Percentiles rank a stretch among this genome's conserved stretches.
phyloP scores from a whole-genome alignment of 306 rosid species.

The Vicia faba region DNA sequence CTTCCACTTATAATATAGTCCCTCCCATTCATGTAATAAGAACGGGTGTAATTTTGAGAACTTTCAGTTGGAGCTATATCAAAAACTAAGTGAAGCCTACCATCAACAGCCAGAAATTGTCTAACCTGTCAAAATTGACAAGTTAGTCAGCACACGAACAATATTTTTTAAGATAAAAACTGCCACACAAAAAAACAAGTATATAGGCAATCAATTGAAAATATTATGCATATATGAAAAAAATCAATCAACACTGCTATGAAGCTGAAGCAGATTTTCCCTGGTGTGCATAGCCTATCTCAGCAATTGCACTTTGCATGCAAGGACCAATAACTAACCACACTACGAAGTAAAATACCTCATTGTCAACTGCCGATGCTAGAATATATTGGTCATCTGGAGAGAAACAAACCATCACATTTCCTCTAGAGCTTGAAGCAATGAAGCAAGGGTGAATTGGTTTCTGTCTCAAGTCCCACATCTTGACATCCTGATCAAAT shows the following conservation, averaged over 20 bases:
- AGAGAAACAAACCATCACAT: conserved; percentile 93
- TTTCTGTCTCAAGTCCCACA: conserved; percentile 92
- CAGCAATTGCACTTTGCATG: conserved; percentile 8
- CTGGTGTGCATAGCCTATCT: conserved; percentile 21
- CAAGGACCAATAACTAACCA: conserved; percentile 30
- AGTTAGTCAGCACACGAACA: conserved; percentile 32
- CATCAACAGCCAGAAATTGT: conserved; percentile 80
- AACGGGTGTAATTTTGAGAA: conserved; percentile 78
- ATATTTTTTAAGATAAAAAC: conserved; percentile 17
- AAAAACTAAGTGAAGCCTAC: conserved; percentile 77
- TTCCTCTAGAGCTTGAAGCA: conserved; percentile 75
- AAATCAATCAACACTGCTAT: conserved; percentile 1
- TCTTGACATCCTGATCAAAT: conserved; percentile 77
- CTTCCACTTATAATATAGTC: conserved; percentile 87
- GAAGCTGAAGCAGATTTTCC: conserved; percentile 27
- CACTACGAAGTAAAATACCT: conserved; percentile 48
- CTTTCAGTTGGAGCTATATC: conserved; percentile 74
- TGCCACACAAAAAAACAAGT: conserved; percentile 12
- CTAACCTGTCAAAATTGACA: conserved; percentile 57
- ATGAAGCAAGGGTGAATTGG: conserved; percentile 69
- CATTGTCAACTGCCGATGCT: conserved; percentile 82
- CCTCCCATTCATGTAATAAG: conserved; percentile 87
- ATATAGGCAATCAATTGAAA: conserved; percentile 18
- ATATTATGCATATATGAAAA: background rate
- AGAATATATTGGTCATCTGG: conserved; percentile 88